Base-by-base conservation (phyloP, 352 stramenopile genomes). In the Globisporangium canariense region DNA sequence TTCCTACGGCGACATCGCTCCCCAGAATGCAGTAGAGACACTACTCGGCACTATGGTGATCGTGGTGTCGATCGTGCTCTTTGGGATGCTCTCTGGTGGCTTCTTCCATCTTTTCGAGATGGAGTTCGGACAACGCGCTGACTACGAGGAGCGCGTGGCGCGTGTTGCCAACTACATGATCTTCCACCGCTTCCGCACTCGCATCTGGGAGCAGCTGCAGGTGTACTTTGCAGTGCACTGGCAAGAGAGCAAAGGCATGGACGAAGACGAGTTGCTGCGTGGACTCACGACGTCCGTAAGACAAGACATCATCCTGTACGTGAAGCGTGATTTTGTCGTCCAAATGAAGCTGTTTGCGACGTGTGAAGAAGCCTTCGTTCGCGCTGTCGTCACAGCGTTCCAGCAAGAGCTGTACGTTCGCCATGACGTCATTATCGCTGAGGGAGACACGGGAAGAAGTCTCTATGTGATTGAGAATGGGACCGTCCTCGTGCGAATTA, bases 351-450 rank as follows among this genome's bases (percentile, higher is more conserved):
- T 91, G 8, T 89, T 93, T 56, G 77, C 71, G 3, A 73, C 56
- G 4, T 89, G 78, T 20, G 84, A 91, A 45, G 68, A 81, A 30
- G 71, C 70, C 0, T 93, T 93, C 52, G 75, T 73, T 20, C 78
- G 77, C 5, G 79, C 82, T 0, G 72, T 91, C 14, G 74, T 90
- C 43, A 66, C 81, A 8, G 75, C 82, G 18, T 77, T 93, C n/a
- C 69, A 90, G 55, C 80, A 81, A 46, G 84, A 93, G 54, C 77
- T 90, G 30, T 93, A 83, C 36, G 84, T 91, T 30, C 76, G 77
- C 18, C 88, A 90, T 50, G 81, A 93, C 38, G 72, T 90, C 10
- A 90, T 93, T 66, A 93, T 91, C 59, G 69, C 77, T 25, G 72
- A 84, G 30, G 84, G 81, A 0, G 79, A 90, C 61, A 75, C 71